These are phyloP conservation scores for Goniomonas avonlea DNA, from an alignment of 78 protist species.

Conservation along the genomic window DNA sequence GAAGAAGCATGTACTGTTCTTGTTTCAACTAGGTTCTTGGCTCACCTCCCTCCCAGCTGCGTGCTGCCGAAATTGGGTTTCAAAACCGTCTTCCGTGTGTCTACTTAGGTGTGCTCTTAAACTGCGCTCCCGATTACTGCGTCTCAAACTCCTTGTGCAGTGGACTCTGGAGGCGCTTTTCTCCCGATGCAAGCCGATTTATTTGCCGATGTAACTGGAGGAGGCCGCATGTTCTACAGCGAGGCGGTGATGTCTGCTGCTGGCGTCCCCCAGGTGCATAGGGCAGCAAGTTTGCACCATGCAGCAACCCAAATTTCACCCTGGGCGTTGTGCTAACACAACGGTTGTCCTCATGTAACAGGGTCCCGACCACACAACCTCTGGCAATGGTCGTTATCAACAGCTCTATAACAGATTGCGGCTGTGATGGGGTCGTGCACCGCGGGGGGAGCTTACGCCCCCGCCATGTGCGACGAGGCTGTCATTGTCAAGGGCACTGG, in stretches of 20 bases:
- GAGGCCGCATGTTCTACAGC: constrained; percentile 88
- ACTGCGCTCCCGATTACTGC: no score
- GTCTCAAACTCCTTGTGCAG: neutral
- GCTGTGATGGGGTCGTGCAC: constrained; percentile 94
- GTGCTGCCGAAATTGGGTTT: constrained; percentile 80
- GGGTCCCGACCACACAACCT: no score
- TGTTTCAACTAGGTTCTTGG: no score
- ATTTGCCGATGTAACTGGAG: constrained; percentile 81
- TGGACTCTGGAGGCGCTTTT: constrained; percentile 91
- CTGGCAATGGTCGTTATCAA: no score
- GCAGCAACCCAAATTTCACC: no score
- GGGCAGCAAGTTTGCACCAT: no score
- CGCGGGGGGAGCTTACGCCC: constrained; percentile 94
- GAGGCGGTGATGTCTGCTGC: constrained; percentile 80
- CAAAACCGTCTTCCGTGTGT: constrained; percentile 83
- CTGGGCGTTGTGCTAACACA: no score
- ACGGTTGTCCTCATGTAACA: no score
- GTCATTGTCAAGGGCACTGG: constrained; percentile 77
- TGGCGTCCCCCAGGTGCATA: constrained; percentile 74
- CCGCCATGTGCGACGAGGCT: constrained; percentile 88
- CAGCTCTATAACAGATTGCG: no score
- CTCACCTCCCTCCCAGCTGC: no score
- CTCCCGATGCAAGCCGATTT: constrained; percentile 79
- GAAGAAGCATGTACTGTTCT: no score
- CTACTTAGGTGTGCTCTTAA: constrained; percentile 64